Evolutionary conservation across 306 rosid species (phyloP), one percentile per base, ranked within the genome.

Genomic region (Vigna reflexopilosa): DNA sequence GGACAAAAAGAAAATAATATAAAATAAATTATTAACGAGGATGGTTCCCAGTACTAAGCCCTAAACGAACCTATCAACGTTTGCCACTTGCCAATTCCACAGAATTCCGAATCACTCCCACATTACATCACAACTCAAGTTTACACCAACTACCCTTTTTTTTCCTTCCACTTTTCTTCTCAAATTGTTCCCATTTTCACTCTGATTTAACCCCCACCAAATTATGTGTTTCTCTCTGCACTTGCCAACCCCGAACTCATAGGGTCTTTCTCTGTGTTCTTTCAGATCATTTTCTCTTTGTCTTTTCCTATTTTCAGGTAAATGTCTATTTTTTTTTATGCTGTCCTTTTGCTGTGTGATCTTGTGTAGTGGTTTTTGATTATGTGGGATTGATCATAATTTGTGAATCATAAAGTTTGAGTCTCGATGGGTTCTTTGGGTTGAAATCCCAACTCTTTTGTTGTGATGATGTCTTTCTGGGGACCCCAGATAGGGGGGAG

Each of bases 41-140:
- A 54, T 55, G 61, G 28, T 54, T 54, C 59, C 59, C 13, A 17
- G 8, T 54, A 8, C 19, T 26, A 54, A 19, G 59, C 14, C 74
- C 26, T 7, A 26, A 4, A 1, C 4, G 72, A 22, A 9, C 63
- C 59, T 71, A 51, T 51, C 34, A 50, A 30, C 9, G n/a, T 30
- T 48, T 71, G 76, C 76, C 76, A 71, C 76, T 32, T 51, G 63
- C 63, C 76, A 71, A 11, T 71, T 14, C 34, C 76, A 51, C 49
- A 71, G 52, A 71, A 32, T 71, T 52, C 49, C 65, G 34, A 72
- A 17, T 36, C 65, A 72, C 65, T 52, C 65, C 19, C 36, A 72
- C 76, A 36, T 30, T 8, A 47, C 38, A 70, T 3, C 75, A 13
- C 12, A n/a, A 36, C 70, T n/a, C 55, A n/a, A 71, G 58, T 69